A percentile compares a stretch with the other conserved stretches of the same genome.
phyloP scores from a whole-genome alignment of 2,329 filamentous ascomycete genomes.

The Talaromyces sp. region DNA sequence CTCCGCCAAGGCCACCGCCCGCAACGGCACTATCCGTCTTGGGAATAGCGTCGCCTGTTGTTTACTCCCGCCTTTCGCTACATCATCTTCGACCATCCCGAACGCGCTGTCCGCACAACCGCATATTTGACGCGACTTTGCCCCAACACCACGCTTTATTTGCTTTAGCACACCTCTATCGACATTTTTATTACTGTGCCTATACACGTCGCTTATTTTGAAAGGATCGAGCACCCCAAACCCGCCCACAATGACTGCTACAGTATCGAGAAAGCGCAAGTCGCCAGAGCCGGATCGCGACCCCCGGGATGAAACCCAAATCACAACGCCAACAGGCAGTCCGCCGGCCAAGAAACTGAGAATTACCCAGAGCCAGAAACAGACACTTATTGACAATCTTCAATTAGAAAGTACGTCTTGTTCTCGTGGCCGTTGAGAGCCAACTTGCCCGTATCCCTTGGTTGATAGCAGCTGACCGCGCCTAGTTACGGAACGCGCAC shows the following conservation, averaged over 20 bases:
- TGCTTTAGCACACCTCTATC: neutral
- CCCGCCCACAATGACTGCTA: slow-evolving; percentile 31
- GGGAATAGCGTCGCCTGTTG: slow-evolving; percentile 1
- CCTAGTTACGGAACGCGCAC: slow-evolving; percentile 77
- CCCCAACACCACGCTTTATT: neutral
- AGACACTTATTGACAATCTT: slow-evolving; percentile 81
- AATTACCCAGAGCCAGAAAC: slow-evolving; percentile 70
- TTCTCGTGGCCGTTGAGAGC: slow-evolving; percentile 11
- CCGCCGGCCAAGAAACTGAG: slow-evolving; percentile 61
- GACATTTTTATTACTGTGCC: neutral
- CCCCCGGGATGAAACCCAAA: slow-evolving; percentile 44
- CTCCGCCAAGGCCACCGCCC: slow-evolving; percentile 8
- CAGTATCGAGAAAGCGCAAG: slow-evolving; percentile 34
- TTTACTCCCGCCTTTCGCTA: slow-evolving; percentile 1
- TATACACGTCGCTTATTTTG: neutral
- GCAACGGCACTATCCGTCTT: slow-evolving; percentile 2
- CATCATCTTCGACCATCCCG: slow-evolving; percentile 3
- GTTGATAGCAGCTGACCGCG: slow-evolving; percentile 13
- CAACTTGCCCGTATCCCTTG: slow-evolving; percentile 11
- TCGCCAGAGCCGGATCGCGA: slow-evolving; percentile 30
- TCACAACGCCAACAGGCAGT: slow-evolving; percentile 46
- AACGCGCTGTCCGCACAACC: slow-evolving; percentile 4
- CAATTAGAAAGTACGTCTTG: slow-evolving; percentile 74
- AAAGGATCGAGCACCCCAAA: neutral
- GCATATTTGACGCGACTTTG: neutral